These are phyloP conservation scores for Mucor indicus DNA, from an alignment of 371 early-diverging fungal species.

Conservation along the genomic window DNA sequence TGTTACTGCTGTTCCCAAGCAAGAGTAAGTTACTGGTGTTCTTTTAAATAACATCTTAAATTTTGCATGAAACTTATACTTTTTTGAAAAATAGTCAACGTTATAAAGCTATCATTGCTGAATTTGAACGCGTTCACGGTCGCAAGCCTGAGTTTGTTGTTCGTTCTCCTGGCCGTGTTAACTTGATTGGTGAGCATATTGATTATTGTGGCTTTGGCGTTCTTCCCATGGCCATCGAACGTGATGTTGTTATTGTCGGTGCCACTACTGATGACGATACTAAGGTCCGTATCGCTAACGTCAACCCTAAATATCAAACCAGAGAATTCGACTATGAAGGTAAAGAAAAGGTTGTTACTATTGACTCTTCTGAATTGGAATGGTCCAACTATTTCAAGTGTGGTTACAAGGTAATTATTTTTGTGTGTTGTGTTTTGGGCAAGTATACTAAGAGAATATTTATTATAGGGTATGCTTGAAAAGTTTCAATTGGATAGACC, in stretches of 20 bases:
- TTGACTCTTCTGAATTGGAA: constrained; percentile 64
- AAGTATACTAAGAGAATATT: not conserved
- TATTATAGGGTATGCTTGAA: constrained; percentile 65
- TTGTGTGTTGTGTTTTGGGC: not conserved
- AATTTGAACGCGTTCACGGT: constrained; percentile 65
- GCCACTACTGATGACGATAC: constrained; percentile 46
- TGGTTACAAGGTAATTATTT: constrained; percentile 75
- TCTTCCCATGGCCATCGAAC: constrained; percentile 93
- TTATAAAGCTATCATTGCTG: constrained; percentile 49
- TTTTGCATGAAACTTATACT: not conserved
- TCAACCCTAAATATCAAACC: constrained; percentile 52
- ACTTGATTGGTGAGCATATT: constrained; percentile 95
- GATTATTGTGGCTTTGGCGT: constrained; percentile 95
- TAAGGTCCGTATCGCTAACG: constrained; percentile 63
- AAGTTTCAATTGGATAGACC: constrained; percentile 51
- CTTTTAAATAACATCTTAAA: too few relatives aligned
- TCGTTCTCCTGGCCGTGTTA: constrained; percentile 91
- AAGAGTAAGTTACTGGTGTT: constrained; percentile 32
- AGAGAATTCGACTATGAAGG: constrained; percentile 60
- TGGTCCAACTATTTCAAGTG: constrained; percentile 92
- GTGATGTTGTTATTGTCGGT: constrained; percentile 81
- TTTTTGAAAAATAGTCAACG: constrained; percentile 36
- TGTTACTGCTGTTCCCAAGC: constrained; percentile 25
- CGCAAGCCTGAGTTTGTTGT: constrained; percentile 75
- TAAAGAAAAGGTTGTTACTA: constrained; percentile 56